Conservation (phyloP, 306 rosid genomes). For the Astragalus membranaceus region DNA sequence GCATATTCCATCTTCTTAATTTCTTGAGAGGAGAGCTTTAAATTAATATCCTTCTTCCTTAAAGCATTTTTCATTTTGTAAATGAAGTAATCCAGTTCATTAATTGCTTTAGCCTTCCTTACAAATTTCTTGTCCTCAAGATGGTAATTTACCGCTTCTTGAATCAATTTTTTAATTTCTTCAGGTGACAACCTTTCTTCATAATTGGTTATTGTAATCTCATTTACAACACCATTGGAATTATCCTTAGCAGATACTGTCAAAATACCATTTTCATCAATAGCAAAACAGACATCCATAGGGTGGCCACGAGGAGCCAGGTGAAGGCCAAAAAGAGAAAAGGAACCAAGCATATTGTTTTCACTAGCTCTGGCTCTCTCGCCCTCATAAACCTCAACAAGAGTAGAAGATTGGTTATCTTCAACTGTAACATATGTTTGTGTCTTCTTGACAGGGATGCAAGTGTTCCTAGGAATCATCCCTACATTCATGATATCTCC, state of each 20-base stretch:
- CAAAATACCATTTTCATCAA: background rate
- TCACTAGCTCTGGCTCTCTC: background rate
- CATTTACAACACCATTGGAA: background rate
- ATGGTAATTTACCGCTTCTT: conserved; percentile 33
- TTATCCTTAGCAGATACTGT: background rate
- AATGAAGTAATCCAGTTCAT: conserved; percentile 25
- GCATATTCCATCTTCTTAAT: no score
- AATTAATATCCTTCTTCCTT: conserved; percentile 6
- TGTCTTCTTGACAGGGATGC: conserved; percentile 29
- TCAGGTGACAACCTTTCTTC: conserved; percentile 28
- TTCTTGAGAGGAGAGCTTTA: no score
- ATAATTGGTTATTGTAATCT: background rate
- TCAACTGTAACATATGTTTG: rapidly evolving
- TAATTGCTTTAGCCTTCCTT: conserved; percentile 21
- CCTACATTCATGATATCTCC: background rate
- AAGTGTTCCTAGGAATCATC: conserved; percentile 35
- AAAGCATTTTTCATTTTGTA: conserved; percentile 30
- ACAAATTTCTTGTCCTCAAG: conserved; percentile 33
- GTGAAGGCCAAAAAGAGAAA: conserved; percentile 15
- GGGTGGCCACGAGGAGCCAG: conserved; percentile 33
- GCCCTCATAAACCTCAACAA: background rate
- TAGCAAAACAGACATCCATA: conserved; percentile 23
- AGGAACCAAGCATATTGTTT: conserved; percentile 44
- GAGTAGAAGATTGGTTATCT: conserved; percentile 29
- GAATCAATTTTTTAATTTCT: conserved; percentile 35